Evolutionary conservation across 441 rosid species (phyloP), one percentile per base, ranked within the genome.

Genomic region (Viola pubescens): DNA sequence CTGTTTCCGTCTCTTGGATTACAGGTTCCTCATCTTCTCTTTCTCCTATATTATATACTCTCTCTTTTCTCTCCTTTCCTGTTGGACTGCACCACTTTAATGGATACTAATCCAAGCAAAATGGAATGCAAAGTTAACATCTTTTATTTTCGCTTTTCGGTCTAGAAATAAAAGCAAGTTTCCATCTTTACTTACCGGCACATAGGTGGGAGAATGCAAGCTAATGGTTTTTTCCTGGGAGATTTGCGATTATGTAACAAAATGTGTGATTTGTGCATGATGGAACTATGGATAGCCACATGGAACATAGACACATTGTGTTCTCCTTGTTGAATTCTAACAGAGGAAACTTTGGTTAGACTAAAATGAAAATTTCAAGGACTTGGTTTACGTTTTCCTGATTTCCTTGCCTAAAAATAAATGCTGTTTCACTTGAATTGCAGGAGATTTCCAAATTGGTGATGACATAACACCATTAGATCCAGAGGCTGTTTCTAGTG

Each of bases 1-100:
- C 95, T 34, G 60, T 87, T 26, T 87, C 94, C 94, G 75, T 90
- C 68, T 85, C 97, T 54, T 90, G 97, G 94, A 71, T 85, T 60
- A 87, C 94, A 69, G 95, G 95, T 72, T 11, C 34, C 12, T 37
- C 61, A 4, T 51, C 50, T 80, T 55, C 42, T 4, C 63, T 46
- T 9, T 2, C 37, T 14, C 3, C 43, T 5, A 4, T 48, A 6
- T 4, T 5, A 4, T 48, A 6, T 4, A 7, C 82, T 8, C 34
- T 26, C 59, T 48, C 48, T 56, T 56, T 40, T 34, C 16, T n/a
- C 16, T 46, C 43, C 46, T 67, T 6, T 3, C 1, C 37, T 38
- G n/a, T 5, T 6, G 16, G 6, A 0, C 1, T 1, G 38, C 40
- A 4, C 5, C 2, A 19, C 26, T 13, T 7, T n/a, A 39, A 9